Evolutionary conservation across 176 grass and related monocot species (phyloP).

Genomic region (Olyra latifolia): DNA sequence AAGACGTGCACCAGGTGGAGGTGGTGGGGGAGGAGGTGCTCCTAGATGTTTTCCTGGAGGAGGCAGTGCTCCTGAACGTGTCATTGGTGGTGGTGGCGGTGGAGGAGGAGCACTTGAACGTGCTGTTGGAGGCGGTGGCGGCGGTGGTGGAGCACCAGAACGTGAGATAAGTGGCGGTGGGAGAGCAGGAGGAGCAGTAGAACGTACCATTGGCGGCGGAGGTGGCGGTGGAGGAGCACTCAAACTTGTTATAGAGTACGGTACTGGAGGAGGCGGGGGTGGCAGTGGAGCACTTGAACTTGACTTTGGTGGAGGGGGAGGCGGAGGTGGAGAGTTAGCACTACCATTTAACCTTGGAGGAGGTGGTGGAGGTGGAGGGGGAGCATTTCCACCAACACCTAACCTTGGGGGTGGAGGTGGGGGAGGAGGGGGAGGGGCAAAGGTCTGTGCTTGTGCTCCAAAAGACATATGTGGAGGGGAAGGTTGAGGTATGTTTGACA

Average conservation of each 20-base stretch:
- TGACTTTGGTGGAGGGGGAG: slow-evolving; percentile 7
- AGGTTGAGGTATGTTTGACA: slow-evolving; percentile 21
- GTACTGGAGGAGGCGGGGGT: slow-evolving; percentile 22
- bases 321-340: neutral
- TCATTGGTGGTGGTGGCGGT: neutral
- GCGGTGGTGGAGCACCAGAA: slow-evolving; percentile 13
- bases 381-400: slow-evolving; percentile 7
- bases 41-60: neutral
- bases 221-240: slow-evolving; percentile 31
- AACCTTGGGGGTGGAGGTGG: slow-evolving; percentile 44
- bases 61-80: neutral
- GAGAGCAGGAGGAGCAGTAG: slow-evolving; percentile 10
- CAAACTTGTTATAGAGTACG: slow-evolving; percentile 12
- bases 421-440: slow-evolving; percentile 37
- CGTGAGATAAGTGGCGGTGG: neutral
- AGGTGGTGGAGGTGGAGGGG: slow-evolving; percentile 45
- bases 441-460: slow-evolving; percentile 10
- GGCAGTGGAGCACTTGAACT: neutral
- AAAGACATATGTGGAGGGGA: slow-evolving; percentile 21
- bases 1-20: slow-evolving; percentile 5
- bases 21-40: slow-evolving; percentile 25
- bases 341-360: slow-evolving; percentile 36
- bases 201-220: neutral
- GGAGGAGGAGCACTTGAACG: slow-evolving; percentile 20
- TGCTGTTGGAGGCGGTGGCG: slow-evolving; percentile 31